Conservation (phyloP, 768 basidiomycete genomes). For the Thelephora ganbajun region DNA sequence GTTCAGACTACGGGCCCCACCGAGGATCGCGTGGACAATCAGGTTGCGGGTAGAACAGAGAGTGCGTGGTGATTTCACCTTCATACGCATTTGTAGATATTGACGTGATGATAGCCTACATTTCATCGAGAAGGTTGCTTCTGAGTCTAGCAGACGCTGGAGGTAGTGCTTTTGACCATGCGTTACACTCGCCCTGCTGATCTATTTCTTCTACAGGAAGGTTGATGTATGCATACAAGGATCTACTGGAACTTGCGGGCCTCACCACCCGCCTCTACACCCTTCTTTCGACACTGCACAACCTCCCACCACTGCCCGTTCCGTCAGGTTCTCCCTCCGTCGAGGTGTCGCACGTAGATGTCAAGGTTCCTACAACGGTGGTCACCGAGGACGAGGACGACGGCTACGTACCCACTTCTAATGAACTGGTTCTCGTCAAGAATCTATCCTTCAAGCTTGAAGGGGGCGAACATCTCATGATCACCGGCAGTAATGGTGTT, state of each 20-base stretch:
- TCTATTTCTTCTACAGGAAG: conserved; percentile 24
- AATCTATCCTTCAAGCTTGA: conserved; percentile 50
- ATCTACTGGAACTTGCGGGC: conserved; percentile 88
- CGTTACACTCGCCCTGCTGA: too few species aligned
- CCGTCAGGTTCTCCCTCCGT: conserved; percentile 29
- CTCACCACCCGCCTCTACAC: conserved; percentile 84
- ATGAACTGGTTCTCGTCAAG: conserved; percentile 41
- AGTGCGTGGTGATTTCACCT: conserved; percentile 16
- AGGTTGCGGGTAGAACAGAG: conserved; percentile 36
- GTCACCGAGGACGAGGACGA: conserved; percentile 7
- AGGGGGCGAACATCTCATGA: conserved; percentile 79
- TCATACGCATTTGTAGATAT: neutral
- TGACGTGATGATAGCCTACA: conserved; percentile 43
- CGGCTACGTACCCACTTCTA: conserved; percentile 11
- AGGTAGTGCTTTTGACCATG: conserved; percentile 13
- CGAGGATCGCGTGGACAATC: conserved; percentile 12
- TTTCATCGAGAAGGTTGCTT: conserved; percentile 82
- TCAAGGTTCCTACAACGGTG: conserved; percentile 34
- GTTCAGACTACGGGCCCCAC: conserved; percentile 8
- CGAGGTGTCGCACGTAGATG: conserved; percentile 53
- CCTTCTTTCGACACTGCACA: conserved; percentile 74
- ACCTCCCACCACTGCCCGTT: conserved; percentile 39
- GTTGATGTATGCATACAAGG: conserved; percentile 95
- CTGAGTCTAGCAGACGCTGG: conserved; percentile 95
- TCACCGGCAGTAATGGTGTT: conserved; percentile 86